A percentile compares a stretch with the other conserved stretches of the same genome.
Evolutionary conservation across 1,284 basidiomycete genomes (phyloP).

Genomic region (Apiotrichum akiyoshidainum): DNA sequence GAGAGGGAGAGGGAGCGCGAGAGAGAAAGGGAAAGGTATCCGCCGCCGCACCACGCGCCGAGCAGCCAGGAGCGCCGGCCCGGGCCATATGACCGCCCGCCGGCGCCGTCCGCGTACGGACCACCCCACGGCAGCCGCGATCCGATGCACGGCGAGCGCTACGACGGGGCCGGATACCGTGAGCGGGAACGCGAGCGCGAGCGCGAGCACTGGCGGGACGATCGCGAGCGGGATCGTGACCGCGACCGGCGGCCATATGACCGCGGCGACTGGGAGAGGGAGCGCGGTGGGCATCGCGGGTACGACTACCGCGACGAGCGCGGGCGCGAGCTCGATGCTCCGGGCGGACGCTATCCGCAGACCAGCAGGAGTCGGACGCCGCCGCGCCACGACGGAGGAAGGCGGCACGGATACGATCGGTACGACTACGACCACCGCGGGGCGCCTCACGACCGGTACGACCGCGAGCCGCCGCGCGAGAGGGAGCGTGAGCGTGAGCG

Average conservation of each 20-base stretch:
- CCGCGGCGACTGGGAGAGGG: background rate
- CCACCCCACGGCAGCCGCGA: background rate
- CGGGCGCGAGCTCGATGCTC: background rate
- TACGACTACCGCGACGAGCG: background rate
- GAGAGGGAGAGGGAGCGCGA: no score
- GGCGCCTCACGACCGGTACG: conserved; percentile 1
- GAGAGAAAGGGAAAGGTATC: no score
- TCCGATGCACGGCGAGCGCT: background rate
- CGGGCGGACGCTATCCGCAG: no score
- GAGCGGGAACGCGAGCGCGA: background rate
- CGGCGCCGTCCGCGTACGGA: background rate
- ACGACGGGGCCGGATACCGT: background rate
- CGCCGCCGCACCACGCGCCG: background rate
- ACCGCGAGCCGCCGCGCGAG: conserved; percentile 2
- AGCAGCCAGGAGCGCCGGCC: background rate
- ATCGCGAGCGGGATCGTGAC: no score
- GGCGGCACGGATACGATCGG: background rate
- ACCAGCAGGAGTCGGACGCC: no score
- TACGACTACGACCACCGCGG: background rate
- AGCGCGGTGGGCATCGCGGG: background rate
- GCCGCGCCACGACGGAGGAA: no score
- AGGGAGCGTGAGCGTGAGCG: background rate
- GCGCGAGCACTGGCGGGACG: background rate
- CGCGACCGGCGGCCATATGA: background rate
- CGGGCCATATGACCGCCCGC: background rate